Evolutionary conservation across 805 yeast genomes (phyloP).

Genomic region (Cyberlindnera petersonii): DNA sequence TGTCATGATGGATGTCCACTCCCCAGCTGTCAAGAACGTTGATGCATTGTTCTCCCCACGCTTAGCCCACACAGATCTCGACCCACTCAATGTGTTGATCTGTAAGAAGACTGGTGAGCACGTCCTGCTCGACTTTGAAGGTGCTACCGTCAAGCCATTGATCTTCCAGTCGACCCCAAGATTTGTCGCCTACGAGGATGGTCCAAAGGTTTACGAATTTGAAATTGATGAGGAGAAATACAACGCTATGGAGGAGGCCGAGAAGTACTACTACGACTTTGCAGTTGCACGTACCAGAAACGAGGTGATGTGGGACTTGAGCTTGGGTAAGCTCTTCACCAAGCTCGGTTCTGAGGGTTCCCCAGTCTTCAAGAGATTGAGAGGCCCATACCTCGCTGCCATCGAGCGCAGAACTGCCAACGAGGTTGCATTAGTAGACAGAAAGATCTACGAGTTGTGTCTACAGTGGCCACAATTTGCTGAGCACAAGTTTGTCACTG

Average conservation of each 20-base stretch:
- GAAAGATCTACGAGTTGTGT: constrained; percentile 59
- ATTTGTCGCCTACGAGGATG: constrained; percentile 75
- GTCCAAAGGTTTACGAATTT: constrained; percentile 78
- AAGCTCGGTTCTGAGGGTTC: constrained; percentile 79
- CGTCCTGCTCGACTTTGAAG: constrained; percentile 79
- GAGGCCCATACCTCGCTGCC: constrained; percentile 59
- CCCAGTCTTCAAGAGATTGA: constrained; percentile 70
- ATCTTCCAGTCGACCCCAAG: constrained; percentile 74
- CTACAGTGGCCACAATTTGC: constrained; percentile 67
- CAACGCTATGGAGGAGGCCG: constrained; percentile 61
- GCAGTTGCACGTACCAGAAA: constrained; percentile 89
- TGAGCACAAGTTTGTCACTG: constrained; percentile 51
- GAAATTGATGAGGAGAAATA: constrained; percentile 72
- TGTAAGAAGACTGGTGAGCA: constrained; percentile 38
- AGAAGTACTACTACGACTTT: constrained; percentile 76
- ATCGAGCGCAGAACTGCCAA: constrained; percentile 52
- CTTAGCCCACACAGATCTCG: constrained; percentile 76
- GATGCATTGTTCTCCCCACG: constrained; percentile 67
- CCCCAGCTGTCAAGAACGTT: constrained; percentile 57
- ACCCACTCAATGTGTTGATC: constrained; percentile 78
- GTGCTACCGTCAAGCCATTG: constrained; percentile 75
- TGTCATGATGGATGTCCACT: constrained; percentile 46
- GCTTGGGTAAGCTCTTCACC: constrained; percentile 59
- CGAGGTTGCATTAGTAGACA: constrained; percentile 62
- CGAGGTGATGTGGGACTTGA: constrained; percentile 82